Base-by-base conservation (phyloP, 2,329 filamentous ascomycete genomes). In the Hyphodiscus sp. region DNA sequence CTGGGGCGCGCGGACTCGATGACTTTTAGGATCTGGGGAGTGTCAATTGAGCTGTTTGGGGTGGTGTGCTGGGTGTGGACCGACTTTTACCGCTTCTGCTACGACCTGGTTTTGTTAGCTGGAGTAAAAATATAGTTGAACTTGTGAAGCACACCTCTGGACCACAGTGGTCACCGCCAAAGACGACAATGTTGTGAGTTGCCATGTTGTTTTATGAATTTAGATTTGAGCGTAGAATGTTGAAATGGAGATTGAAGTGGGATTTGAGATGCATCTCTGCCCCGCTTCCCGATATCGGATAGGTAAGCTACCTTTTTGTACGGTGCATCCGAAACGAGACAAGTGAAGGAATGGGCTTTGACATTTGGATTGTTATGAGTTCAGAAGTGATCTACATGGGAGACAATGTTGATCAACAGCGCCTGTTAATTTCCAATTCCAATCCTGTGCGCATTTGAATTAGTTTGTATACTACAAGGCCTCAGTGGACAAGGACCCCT, bases 141-240 rank as follows among this genome's bases (percentile, higher is more conserved):
- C 38, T 47, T 20, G n/a, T 48, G 42, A 19, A 51, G 66, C 80
- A 64, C 72, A 90, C 88, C 82, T 95, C 89, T 1, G 89, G 89
- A 70, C 89, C 89, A 67, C 86, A 89, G 72, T 94, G 88, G 75
- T 95, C 90, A 67, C 88, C 88, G 50, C 73, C 86, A 70, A 92
- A 89, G 54, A 92, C 86, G 58, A 91, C 87, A 69, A 91, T 87
- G 61, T 89, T 89, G 69, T 83, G 85, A 49, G 80, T 77, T 62
- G 84, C 72, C 87, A 90, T 90, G 54, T 64, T 77, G 56, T 41
- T 43, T 20, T 26, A 42, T 51, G 16, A 20, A 38, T 41, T 1
- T 49, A 16, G 18, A 33, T 45, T 20, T 44, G 18, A 26, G 8
- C 8, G 8, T 8, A 8, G 23, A 26, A 26, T 26, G 20, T 29